Evolutionary conservation across 2,329 filamentous ascomycete genomes (phyloP).

Genomic region (Aspergillus sp.): DNA sequence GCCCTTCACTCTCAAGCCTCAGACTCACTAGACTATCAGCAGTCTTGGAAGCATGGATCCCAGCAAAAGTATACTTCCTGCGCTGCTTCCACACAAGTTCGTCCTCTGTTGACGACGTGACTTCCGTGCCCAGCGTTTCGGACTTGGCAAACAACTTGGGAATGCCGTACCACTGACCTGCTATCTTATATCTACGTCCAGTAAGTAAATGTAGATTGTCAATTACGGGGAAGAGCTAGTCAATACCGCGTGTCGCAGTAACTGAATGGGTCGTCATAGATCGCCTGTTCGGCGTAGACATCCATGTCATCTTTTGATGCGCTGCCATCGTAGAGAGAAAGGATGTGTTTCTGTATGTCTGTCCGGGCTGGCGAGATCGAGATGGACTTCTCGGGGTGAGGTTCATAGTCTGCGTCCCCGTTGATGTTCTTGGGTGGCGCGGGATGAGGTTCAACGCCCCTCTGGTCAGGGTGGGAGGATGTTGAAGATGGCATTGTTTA

Average conservation of each 20-base stretch:
- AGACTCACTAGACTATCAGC: conserved; percentile 13
- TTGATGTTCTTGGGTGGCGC: background rate
- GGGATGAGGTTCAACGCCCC: conserved; percentile 11
- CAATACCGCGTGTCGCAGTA: conserved; percentile 15
- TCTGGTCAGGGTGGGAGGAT: conserved; percentile 3
- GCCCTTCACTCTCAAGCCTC: background rate
- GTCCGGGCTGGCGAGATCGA: conserved; percentile 1
- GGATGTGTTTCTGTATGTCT: conserved; percentile 9
- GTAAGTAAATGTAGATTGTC: no score
- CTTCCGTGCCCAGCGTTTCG: conserved; percentile 12
- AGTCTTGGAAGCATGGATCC: conserved; percentile 2
- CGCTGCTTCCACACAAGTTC: conserved; percentile 14
- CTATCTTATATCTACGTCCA: conserved; percentile 7
- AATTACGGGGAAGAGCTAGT: no score
- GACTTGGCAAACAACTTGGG: conserved; percentile 11
- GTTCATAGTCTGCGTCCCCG: conserved; percentile 2
- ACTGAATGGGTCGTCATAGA: conserved; percentile 16
- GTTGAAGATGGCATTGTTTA: conserved; percentile 10
- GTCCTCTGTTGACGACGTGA: background rate
- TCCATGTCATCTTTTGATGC: conserved; percentile 11
- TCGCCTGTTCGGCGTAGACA: conserved; percentile 11
- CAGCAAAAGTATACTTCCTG: conserved; percentile 7
- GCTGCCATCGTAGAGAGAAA: conserved; percentile 7
- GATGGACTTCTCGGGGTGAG: conserved; percentile 7
- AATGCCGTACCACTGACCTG: conserved; percentile 15